A percentile compares a stretch with the other conserved stretches of the same genome.
These are phyloP conservation scores for Tolypocladium inflatum DNA, from an alignment of 2,329 filamentous ascomycete species.

Conservation along the genomic window DNA sequence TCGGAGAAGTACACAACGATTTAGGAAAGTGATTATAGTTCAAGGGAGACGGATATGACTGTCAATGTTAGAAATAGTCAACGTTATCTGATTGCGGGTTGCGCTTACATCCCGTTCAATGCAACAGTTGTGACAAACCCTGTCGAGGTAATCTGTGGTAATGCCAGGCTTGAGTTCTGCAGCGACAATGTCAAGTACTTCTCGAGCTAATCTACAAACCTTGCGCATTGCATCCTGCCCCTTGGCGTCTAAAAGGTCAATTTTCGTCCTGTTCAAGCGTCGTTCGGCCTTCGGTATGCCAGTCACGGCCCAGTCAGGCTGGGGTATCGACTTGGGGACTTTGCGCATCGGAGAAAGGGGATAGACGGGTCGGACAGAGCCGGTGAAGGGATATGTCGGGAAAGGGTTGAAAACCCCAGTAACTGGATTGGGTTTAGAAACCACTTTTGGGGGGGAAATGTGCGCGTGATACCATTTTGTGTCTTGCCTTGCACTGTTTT, in stretches of 20 bases:
- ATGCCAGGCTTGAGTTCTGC: slow-evolving; percentile 79
- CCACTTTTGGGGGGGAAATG: slow-evolving; percentile 66
- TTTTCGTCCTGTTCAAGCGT: slow-evolving; percentile 56
- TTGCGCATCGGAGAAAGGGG: slow-evolving; percentile 63
- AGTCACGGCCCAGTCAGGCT: slow-evolving; percentile 80
- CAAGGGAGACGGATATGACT: slow-evolving; percentile 91
- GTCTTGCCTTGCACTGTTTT: too few species aligned
- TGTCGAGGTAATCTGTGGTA: slow-evolving; percentile 91
- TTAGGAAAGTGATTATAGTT: slow-evolving; percentile 98
- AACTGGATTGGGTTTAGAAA: slow-evolving; percentile 79
- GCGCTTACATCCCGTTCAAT: too few species aligned
- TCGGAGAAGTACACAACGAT: slow-evolving; percentile 90
- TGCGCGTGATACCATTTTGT: slow-evolving; percentile 64
- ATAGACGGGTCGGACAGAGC: slow-evolving; percentile 75
- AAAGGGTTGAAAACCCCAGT: slow-evolving; percentile 89
- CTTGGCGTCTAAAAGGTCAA: slow-evolving; percentile 70
- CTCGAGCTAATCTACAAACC: slow-evolving; percentile 75
- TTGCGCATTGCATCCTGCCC: slow-evolving; percentile 87
- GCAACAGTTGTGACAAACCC: too few species aligned
- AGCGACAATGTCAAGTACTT: slow-evolving; percentile 89
- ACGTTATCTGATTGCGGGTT: too few species aligned
- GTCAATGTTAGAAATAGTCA: slow-evolving; percentile 1
- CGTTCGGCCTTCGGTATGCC: slow-evolving; percentile 60
- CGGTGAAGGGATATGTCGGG: slow-evolving; percentile 76
- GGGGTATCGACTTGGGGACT: slow-evolving; percentile 70